Evolutionary conservation across 1,284 basidiomycete species (phyloP).

Genomic region (Athelia psychrophila): DNA sequence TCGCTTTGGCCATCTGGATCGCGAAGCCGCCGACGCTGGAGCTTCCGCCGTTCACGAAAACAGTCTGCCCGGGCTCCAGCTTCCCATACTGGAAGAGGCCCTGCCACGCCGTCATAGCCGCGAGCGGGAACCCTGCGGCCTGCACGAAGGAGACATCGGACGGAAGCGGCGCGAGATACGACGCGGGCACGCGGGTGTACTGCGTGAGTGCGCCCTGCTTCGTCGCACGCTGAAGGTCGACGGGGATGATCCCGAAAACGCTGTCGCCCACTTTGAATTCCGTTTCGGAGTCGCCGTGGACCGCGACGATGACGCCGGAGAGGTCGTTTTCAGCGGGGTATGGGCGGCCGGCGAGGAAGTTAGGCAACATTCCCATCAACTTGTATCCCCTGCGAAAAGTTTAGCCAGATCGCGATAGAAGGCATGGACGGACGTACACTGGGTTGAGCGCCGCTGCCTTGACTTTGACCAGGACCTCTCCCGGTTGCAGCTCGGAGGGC

Average conservation of each 20-base stretch:
- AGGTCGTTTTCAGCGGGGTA: slow-evolving; percentile 59
- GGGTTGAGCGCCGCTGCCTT: slow-evolving; percentile 60
- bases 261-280: slow-evolving; percentile 53
- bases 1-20: slow-evolving; percentile 62
- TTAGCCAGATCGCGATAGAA: slow-evolving; percentile 9
- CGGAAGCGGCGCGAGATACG: slow-evolving; percentile 44
- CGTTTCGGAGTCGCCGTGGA: slow-evolving; percentile 36
- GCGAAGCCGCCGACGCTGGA: slow-evolving; percentile 61
- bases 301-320: slow-evolving; percentile 48
- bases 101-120: slow-evolving; percentile 55
- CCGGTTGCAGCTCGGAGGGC: slow-evolving; percentile 25
- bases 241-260: slow-evolving; percentile 52
- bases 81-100: slow-evolving; percentile 39
- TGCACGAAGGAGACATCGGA: slow-evolving; percentile 43
- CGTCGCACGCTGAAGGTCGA: slow-evolving; percentile 24
- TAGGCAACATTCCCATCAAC: slow-evolving; percentile 49
- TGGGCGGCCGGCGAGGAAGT: slow-evolving; percentile 46
- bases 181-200: slow-evolving; percentile 44
- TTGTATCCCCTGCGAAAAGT: slow-evolving; percentile 46
- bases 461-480: slow-evolving; percentile 40
- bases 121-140: slow-evolving; percentile 56
- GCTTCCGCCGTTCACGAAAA: slow-evolving; percentile 68
- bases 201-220: slow-evolving; percentile 52
- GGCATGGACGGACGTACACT: slow-evolving; percentile 40
- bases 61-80: slow-evolving; percentile 42